Conservation (phyloP, 805 yeast genomes). For the Jamesozyma spencerorum region DNA sequence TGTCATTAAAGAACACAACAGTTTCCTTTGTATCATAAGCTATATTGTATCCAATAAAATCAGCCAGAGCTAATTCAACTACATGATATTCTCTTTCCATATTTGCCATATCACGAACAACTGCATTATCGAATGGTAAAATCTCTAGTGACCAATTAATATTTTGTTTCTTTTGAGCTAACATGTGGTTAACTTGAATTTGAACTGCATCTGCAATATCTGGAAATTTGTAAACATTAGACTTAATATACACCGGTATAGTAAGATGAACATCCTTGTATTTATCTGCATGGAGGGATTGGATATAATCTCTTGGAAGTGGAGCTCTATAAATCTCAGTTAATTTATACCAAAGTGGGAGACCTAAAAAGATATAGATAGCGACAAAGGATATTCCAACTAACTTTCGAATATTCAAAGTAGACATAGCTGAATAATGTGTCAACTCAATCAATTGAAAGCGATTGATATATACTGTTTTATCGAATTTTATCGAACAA, state of each 20-base stretch:
- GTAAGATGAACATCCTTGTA: constrained; percentile 35
- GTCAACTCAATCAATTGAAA: too few relatives aligned
- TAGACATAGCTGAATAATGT: too few relatives aligned
- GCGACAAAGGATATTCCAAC: constrained; percentile 18
- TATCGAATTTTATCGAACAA: too few relatives aligned
- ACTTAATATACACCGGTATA: constrained; percentile 36
- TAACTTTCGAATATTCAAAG: constrained; percentile 12
- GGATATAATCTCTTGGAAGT: constrained; percentile 32
- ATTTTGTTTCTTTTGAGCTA: constrained; percentile 19
- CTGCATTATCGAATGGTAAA: constrained; percentile 16
- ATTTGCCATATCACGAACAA: constrained; percentile 7
- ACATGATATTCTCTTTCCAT: constrained; percentile 24
- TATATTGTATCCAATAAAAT: constrained; percentile 37
- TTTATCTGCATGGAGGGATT: constrained; percentile 31
- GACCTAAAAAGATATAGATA: constrained; percentile 30
- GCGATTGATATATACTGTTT: too few relatives aligned
- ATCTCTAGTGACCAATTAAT: constrained; percentile 31
- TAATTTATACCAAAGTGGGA: constrained; percentile 36
- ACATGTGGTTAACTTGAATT: constrained; percentile 36
- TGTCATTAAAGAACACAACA: constrained; percentile 25
- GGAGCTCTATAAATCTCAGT: constrained; percentile 36
- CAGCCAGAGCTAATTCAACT: constrained; percentile 33
- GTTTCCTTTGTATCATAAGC: constrained; percentile 35
- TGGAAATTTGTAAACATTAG: constrained; percentile 47
- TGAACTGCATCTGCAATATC: constrained; percentile 54